These are phyloP conservation scores for Apophysomyces ossiformis DNA, from an alignment of 371 early-diverging fungal species.

Conservation along the genomic window DNA sequence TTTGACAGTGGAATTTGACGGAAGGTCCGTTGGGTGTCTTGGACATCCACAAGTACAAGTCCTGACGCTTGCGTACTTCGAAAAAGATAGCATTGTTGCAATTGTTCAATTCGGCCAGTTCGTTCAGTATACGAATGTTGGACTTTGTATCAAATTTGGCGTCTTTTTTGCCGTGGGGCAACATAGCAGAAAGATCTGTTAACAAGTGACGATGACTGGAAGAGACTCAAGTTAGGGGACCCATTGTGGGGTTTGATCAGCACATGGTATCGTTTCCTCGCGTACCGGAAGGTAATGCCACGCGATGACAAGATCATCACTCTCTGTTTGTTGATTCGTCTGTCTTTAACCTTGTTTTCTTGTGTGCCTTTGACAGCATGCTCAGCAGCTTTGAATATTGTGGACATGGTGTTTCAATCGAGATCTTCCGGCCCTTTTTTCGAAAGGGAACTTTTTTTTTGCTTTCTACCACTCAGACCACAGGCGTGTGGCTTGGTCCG, in stretches of 20 bases:
- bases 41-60: slow-evolving; percentile 95
- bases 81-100: slow-evolving; percentile 97
- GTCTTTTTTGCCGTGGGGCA: slow-evolving; percentile 96
- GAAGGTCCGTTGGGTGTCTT: slow-evolving; percentile 96
- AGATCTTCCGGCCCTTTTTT: too few species aligned
- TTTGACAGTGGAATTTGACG: slow-evolving; percentile 93
- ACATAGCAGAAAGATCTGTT: slow-evolving; percentile 81
- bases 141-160: slow-evolving; percentile 92
- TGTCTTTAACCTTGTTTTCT: slow-evolving; percentile 37
- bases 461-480: neutral
- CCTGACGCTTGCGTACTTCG: slow-evolving; percentile 91
- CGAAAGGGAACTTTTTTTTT: neutral
- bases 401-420: slow-evolving; percentile 34
- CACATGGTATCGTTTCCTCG: too few species aligned
- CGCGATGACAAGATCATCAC: slow-evolving; percentile 90
- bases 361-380: slow-evolving; percentile 32
- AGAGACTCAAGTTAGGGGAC: neutral
- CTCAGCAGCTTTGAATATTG: slow-evolving; percentile 44
- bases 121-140: slow-evolving; percentile 89
- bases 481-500: too few species aligned
- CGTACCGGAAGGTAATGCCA: slow-evolving; percentile 86
- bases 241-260: too few species aligned
- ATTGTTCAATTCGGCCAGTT: slow-evolving; percentile 94
- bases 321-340: slow-evolving; percentile 82
- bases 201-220: slow-evolving; percentile 89